Evolutionary conservation across 78 protist species (phyloP).

Genomic region (slime mould (Dictyostelium discoideum)): DNA sequence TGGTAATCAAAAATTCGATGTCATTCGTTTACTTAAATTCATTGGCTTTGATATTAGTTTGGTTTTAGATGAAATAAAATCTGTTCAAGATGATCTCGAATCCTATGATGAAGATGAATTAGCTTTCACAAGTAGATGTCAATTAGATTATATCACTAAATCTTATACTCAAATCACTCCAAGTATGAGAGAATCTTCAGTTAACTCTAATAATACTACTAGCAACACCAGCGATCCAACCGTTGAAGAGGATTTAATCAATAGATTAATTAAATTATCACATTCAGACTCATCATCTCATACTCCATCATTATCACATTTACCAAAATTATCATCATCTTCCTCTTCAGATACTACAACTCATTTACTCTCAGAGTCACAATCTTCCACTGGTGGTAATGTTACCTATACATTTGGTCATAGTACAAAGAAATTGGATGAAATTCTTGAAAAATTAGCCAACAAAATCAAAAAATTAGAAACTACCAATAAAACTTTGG

Average conservation of each 20-base stretch:
- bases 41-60: conserved; percentile 10
- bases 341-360: background rate
- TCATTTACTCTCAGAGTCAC: background rate
- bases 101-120: background rate
- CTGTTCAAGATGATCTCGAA: background rate
- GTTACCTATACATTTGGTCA: background rate
- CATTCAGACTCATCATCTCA: conserved; percentile 3
- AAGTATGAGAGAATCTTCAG: background rate
- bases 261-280: background rate
- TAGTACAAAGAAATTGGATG: background rate
- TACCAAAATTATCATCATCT: background rate
- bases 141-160: background rate
- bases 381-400: background rate
- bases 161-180: background rate
- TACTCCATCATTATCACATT: background rate
- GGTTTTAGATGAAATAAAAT: background rate
- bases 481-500: conserved; percentile 16
- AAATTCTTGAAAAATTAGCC: conserved; percentile 2
- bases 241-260: background rate
- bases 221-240: background rate
- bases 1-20: conserved; percentile 15
- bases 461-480: background rate
- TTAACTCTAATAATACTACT: background rate
- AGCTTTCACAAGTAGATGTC: background rate
- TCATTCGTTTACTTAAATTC: conserved; percentile 12